Conservation (phyloP, 2,329 filamentous ascomycete genomes). For the Diaporthe sp. region DNA sequence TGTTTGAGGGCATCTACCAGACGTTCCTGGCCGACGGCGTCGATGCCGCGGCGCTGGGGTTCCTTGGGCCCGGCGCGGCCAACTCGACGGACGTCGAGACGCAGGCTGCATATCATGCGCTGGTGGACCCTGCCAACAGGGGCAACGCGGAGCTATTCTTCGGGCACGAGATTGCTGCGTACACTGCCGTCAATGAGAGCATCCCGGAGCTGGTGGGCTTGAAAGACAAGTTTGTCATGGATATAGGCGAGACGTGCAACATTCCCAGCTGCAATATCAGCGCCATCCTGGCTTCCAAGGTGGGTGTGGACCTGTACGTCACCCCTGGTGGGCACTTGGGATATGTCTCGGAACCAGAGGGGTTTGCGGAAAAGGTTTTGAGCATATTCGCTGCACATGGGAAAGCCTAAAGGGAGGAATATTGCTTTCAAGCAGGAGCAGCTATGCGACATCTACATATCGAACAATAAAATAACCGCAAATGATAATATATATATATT, state of each 20-base stretch:
- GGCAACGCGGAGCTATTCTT: background rate
- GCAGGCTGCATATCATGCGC: background rate
- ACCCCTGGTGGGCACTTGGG: background rate
- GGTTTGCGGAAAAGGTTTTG: background rate
- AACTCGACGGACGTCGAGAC: conserved; percentile 15
- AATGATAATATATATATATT: background rate
- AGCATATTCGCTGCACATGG: background rate
- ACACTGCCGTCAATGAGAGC: conserved; percentile 5
- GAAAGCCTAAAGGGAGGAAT: background rate
- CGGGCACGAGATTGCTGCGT: conserved; percentile 7
- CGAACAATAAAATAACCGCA: background rate
- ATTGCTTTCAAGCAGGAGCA: background rate
- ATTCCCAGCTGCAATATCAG: conserved; percentile 13
- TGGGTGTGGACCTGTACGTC: background rate
- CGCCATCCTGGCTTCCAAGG: background rate
- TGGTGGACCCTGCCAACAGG: background rate
- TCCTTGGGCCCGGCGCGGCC: background rate
- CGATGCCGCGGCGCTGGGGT: background rate
- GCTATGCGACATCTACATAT: background rate
- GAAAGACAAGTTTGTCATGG: background rate
- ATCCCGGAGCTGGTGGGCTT: background rate
- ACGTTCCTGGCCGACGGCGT: background rate
- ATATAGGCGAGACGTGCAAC: conserved; percentile 11
- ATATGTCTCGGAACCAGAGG: background rate
- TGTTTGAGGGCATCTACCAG: conserved; percentile 10